Evolutionary conservation across 2,329 filamentous ascomycete species (phyloP), one percentile per base, ranked within the genome.

Genomic region (Colletotrichum euphorbiae): DNA sequence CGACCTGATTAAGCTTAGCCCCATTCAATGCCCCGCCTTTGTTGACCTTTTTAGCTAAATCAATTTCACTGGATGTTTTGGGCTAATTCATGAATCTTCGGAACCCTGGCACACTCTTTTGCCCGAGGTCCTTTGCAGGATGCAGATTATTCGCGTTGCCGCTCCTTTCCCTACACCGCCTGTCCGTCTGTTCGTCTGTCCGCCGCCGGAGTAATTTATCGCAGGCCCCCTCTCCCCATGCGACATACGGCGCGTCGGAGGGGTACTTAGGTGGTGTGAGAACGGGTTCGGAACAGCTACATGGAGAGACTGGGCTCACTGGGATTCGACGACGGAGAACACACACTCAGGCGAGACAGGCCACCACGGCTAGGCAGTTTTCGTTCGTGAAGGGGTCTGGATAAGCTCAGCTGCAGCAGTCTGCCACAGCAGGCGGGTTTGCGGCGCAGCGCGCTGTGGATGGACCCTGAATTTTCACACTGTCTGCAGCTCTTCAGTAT

Each of bases 391-490:
- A 24, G 55, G 45, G 55, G 40, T 58, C 42, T 58, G 55, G 15
- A 45, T 58, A 45, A 58, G 24, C 38, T 58, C 40, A 31, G 33
- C 46, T 36, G 55, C 31, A 36, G 28, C 28, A 12, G 31, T n/a
- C 40, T 24, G 48, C 42, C 38, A 46, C 38, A 46, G 40, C 11
- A 15, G 40, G 60, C 65, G 60, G 65, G 45, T 42, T 68, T 68
- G 65, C 60, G 61, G 54, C 60, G n/a, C n/a, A n/a, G n/a, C n/a
- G n/a, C n/a, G 52, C 24, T 57, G 65, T 46, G 48, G 40, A 64
- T 68, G 65, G 61, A 65, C 65, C 65, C 65, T 68, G 65, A 13
- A 65, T 48, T 68, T 43, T 9, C 7, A 13, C 38, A 45, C 19
- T 40, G 19, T 48, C 31, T 21, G 40, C 38, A 19, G 4, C 9